These are phyloP conservation scores for Fagopyrum esculentum DNA, from an alignment of 148 eudicot genomes.

Conservation along the genomic window DNA sequence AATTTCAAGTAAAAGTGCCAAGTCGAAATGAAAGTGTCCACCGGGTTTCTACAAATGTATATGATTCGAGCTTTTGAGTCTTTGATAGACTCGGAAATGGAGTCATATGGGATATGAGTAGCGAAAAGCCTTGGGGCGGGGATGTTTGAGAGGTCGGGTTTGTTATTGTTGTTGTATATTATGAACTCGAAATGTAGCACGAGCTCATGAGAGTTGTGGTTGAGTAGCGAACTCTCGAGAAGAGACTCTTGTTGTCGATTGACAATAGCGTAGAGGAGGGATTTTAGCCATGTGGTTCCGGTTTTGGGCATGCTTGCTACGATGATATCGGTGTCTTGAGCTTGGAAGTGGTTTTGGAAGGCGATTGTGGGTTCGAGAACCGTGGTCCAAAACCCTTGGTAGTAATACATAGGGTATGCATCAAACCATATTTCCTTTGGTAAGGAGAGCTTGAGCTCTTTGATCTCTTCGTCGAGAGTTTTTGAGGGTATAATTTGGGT, in stretches of 20 bases:
- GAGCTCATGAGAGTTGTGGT: conserved; percentile 28
- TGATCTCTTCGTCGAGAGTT: not conserved
- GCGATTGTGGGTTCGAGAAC: conserved; percentile 20
- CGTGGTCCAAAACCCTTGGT: conserved; percentile 25
- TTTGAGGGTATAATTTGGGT: not conserved
- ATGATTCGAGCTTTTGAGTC: conserved; percentile 17
- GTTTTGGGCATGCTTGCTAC: conserved; percentile 28
- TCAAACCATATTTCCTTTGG: conserved; percentile 29
- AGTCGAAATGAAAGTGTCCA: conserved; percentile 17
- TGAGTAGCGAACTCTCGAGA: conserved; percentile 19
- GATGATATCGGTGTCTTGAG: conserved; percentile 21
- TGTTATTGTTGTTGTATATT: conserved; percentile 11
- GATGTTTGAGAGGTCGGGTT: not conserved
- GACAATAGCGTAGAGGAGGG: conserved; percentile 19
- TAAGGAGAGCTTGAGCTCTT: conserved; percentile 17
- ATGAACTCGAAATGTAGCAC: conserved; percentile 27
- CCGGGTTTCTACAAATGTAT: conserved; percentile 17
- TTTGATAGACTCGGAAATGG: conserved; percentile 11
- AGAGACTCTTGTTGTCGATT: conserved; percentile 11
- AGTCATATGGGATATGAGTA: conserved; percentile 17
- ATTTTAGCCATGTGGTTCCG: conserved; percentile 30
- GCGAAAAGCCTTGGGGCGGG: conserved; percentile 12
- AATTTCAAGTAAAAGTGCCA: conserved; percentile 8
- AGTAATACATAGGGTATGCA: conserved; percentile 25
- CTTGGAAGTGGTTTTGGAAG: conserved; percentile 31